These are phyloP conservation scores for Tetracentron sinense DNA, from an alignment of 164 flowering plant genomes.

Conservation along the genomic window DNA sequence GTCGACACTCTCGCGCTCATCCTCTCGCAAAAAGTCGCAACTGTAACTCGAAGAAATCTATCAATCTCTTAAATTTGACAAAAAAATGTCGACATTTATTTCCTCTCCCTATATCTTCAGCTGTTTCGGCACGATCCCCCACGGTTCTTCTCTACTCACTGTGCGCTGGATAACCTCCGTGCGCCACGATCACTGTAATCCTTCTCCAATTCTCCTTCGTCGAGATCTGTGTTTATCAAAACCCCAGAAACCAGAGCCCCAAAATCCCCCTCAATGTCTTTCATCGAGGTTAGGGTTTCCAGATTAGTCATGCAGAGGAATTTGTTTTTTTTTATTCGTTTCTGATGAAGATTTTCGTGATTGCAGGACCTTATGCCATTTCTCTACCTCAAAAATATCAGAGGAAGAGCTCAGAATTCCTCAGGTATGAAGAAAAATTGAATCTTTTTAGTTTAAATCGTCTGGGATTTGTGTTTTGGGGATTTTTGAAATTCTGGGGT, in stretches of 20 bases:
- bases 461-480: background rate
- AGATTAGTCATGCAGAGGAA: background rate
- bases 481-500: conserved; percentile 7
- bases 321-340: conserved; percentile 5
- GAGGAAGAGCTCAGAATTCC: conserved; percentile 21
- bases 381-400: conserved; percentile 17
- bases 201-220: background rate
- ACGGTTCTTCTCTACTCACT: background rate
- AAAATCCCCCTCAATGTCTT: background rate
- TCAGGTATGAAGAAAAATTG: conserved; percentile 23
- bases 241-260: background rate
- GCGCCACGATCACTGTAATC: background rate
- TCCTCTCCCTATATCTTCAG: background rate
- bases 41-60: background rate
- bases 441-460: background rate
- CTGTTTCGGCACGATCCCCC: background rate
- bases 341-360: background rate
- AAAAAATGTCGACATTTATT: conserved; percentile 36
- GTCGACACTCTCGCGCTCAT: conserved; percentile 46
- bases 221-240: conserved; percentile 1
- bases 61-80: conserved; percentile 7
- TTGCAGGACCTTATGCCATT: conserved; percentile 36
- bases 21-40: conserved; percentile 18
- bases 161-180: background rate
- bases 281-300: conserved; percentile 12